Conservation (phyloP, 768 basidiomycete species). For the Suillus subluteus region DNA sequence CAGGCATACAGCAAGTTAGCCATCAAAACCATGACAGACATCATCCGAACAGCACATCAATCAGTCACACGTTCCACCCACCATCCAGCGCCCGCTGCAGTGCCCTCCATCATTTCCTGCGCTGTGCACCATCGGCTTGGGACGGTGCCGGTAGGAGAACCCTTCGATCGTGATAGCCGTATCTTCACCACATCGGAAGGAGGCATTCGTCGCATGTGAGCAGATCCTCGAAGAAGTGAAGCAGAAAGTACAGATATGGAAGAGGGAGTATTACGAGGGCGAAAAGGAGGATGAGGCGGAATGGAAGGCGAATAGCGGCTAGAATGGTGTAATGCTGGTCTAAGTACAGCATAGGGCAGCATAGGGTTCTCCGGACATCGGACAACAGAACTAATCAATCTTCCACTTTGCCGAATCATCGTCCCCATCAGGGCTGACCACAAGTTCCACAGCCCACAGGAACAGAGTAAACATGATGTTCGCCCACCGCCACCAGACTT, state of each 20-base stretch:
- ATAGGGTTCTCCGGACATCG: constrained; percentile 8
- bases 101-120: constrained; percentile 54
- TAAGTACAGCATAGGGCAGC: constrained; percentile 6
- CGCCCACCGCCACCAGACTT: constrained; percentile 93
- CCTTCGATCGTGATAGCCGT: constrained; percentile 87
- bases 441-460: constrained; percentile 81
- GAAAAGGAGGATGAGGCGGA: constrained; percentile 61
- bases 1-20: constrained; percentile 83
- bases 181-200: constrained; percentile 81
- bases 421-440: constrained; percentile 80
- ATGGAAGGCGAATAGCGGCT: constrained; percentile 65
- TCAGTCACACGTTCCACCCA: constrained; percentile 48
- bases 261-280: constrained; percentile 84
- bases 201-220: constrained; percentile 81
- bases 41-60: constrained; percentile 51
- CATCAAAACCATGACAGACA: constrained; percentile 72
- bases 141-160: constrained; percentile 73
- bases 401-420: constrained; percentile 74
- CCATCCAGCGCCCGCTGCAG: constrained; percentile 29
- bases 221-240: constrained; percentile 87
- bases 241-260: constrained; percentile 86
- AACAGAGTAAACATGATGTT: constrained; percentile 86
- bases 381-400: constrained; percentile 49
- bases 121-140: constrained; percentile 80
- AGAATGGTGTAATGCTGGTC: constrained; percentile 6